These are phyloP conservation scores for Oryza punctata DNA, from an alignment of 176 grass and related monocot species.

Conservation along the genomic window DNA sequence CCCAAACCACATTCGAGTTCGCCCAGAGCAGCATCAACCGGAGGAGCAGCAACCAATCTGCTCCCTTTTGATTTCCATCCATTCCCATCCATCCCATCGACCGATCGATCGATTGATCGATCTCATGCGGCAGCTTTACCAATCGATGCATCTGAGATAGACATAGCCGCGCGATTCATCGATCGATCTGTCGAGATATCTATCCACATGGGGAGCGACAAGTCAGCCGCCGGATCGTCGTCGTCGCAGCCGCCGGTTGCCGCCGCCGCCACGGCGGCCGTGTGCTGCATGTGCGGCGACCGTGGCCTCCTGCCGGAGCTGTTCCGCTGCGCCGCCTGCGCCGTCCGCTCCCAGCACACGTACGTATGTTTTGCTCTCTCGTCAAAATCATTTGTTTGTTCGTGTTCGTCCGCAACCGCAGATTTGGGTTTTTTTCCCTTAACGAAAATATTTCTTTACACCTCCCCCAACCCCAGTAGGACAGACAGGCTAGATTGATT, in stretches of 20 bases:
- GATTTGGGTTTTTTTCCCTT: not conserved
- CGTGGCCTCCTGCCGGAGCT: slow-evolving; percentile 77
- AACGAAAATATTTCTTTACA: not conserved
- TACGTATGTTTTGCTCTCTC: slow-evolving; percentile 34
- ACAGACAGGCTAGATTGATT: not conserved
- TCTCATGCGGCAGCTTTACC: slow-evolving; percentile 18
- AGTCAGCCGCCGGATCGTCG: slow-evolving; percentile 5
- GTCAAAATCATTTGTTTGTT: not conserved
- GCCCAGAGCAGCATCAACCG: not conserved
- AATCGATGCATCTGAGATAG: not conserved
- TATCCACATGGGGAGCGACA: slow-evolving; percentile 48
- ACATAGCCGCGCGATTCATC: not conserved
- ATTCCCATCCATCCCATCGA: not conserved
- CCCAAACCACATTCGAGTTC: not conserved
- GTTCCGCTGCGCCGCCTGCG: slow-evolving; percentile 82
- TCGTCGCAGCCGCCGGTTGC: not conserved
- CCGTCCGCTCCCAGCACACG: slow-evolving; percentile 85
- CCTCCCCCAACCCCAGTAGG: not conserved
- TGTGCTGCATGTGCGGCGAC: slow-evolving; percentile 99
- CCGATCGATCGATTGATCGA: not conserved
- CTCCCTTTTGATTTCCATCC: slow-evolving; percentile 1
- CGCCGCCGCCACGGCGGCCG: slow-evolving; percentile 5
- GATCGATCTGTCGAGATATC: not conserved
- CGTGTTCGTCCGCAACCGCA: not conserved
- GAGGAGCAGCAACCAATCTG: not conserved